Base-by-base conservation (phyloP, 345 rosid species). In the Eucalyptus sideroxylon region DNA sequence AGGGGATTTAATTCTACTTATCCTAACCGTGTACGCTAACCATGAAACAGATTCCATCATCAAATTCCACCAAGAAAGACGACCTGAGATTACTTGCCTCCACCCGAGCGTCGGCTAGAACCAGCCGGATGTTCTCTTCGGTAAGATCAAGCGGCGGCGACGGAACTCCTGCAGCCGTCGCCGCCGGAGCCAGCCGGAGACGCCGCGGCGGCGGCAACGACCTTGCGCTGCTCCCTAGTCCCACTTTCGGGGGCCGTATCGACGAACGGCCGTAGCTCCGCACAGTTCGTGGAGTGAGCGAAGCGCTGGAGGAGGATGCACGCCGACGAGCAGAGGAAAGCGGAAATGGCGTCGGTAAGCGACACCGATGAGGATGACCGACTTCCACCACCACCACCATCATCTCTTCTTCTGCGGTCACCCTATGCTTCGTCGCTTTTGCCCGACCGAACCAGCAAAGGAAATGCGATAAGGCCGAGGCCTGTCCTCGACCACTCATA, bases 101-200 rank as follows among this genome's bases (percentile, higher is more conserved):
- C 7, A 82, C 89, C 53, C 96, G 94, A 77, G 98, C 98, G 87
- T 98, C 99, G 19, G 93, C 92, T 77, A 98, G 87, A 90, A 95
- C 98, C 86, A 92, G 91, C 89, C 89, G 89, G 89, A 97, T 90
- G 86, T 98, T 98, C 23, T 96, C 99, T 93, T 98, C 99, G 4
- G 99, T 97, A 91, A 98, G 93, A 91, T 98, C 99, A 72, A 98
- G 92, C 8, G 96, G 98, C 17, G 96, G 97, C 77, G 90, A 92
- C 16, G 97, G 93, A 87, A 89, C 92, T 92, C 98, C 96, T 27
- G 95, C 92, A 44, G 95, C 93, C 44, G 93, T 88, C 50, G 51
- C 67, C 47, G 87, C 81, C 42, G 44, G 30, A 56, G 17, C 53
- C 16, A 50, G 86, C 69, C 86, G 40, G 27, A 40, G 47, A 67